Conservation (phyloP, 176 grass and related monocot genomes). For the Zoysia pacifica region DNA sequence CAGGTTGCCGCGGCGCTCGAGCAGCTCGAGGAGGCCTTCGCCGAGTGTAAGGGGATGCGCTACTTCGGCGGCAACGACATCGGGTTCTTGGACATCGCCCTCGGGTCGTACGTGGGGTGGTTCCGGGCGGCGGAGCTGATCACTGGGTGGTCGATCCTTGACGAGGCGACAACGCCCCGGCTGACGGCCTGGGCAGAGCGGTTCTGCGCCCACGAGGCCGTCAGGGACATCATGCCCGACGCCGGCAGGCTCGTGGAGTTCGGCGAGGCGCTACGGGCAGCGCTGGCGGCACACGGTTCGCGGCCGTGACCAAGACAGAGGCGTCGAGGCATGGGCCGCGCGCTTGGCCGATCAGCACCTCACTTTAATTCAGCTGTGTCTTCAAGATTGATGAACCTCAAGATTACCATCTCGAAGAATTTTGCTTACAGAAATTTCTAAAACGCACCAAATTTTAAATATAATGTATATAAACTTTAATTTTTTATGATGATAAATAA, state of each 20-base stretch:
- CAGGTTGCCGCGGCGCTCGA: not conserved
- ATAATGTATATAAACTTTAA: too few relatives aligned
- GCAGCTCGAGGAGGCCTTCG: not conserved
- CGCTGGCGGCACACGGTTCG: conserved; percentile 8
- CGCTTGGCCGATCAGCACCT: too few relatives aligned
- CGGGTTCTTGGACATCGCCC: conserved; percentile 47
- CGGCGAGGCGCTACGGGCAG: conserved; percentile 9
- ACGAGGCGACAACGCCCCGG: conserved; percentile 19
- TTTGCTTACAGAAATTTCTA: too few relatives aligned
- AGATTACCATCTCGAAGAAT: too few relatives aligned
- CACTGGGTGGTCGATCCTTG: conserved; percentile 23
- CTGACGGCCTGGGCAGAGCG: conserved; percentile 38
- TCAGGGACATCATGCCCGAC: conserved; percentile 30
- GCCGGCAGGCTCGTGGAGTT: conserved; percentile 38
- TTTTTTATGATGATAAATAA: too few relatives aligned
- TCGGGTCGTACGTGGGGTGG: conserved; percentile 49
- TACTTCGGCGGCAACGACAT: conserved; percentile 19
- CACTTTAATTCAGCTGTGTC: too few relatives aligned
- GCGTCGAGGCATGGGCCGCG: not conserved
- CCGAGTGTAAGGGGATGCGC: not conserved
- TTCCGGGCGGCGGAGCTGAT: conserved; percentile 39
- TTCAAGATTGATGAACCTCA: too few relatives aligned
- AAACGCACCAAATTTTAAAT: too few relatives aligned
- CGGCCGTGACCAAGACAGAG: not conserved
- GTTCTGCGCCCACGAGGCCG: conserved; percentile 31